Base-by-base conservation (phyloP, 2,329 filamentous ascomycete genomes). In the Cladophialophora carrionii region DNA sequence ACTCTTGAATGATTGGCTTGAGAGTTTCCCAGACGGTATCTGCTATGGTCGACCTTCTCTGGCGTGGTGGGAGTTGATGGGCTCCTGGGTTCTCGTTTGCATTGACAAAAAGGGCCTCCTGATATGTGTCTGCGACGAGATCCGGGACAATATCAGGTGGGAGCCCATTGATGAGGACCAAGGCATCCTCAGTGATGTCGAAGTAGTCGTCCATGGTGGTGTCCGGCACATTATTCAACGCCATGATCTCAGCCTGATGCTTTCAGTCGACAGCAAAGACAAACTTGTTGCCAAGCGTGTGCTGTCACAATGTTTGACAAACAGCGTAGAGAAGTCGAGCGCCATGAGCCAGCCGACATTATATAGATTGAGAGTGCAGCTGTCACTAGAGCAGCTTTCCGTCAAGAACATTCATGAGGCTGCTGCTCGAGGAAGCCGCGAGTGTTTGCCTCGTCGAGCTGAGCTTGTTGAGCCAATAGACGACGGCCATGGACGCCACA, bases 401-500 rank as follows among this genome's bases (percentile, higher is more conserved):
- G 22, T 51, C 6, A 29, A 43, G 20, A 51, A 3, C 24, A 22
- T 51, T 29, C 24, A 8, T 51, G 48, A 51, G 24, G 48, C 24
- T 54, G 52, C 52, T n/a, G 52, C 14, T 4, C 52, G 9, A 22
- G n/a, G 17, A 54, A 34, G 29, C 32, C 29, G 17, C 3, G 8
- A 22, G 29, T 8, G 10, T 10, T 10, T 29, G 52, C 52, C 52
- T 54, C 29, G 51, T 34, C 34, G 20, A 48, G 6, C 12, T 24
- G 26, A 3, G 10, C 5, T 37, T 31, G 22, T n/a, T 24, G 32
- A 2, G 20, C 56, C 26, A 46, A 58, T 58, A 31, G 24, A 26
- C 41, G 2, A 32, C 26, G n/a, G 43, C 9, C 20, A 31, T 49
- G 43, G 26, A 59, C 57, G 57, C 57, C 57, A 59, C 57, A 59